Evolutionary conservation across 768 basidiomycete species (phyloP).

Genomic region (Trametopsis cervina): DNA sequence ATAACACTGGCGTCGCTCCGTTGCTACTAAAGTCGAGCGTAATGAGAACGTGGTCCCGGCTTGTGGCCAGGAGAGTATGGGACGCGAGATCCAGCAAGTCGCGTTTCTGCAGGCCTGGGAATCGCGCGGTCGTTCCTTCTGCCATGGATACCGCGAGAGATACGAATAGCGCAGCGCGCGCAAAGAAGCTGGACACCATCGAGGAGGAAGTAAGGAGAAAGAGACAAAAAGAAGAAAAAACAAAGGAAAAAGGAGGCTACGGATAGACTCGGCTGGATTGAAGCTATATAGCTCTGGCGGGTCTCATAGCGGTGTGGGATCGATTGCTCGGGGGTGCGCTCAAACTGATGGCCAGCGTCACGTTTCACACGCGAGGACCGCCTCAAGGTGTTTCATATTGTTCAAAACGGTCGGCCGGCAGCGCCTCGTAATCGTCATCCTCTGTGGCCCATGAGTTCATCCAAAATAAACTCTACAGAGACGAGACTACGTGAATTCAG

Average conservation of each 20-base stretch:
- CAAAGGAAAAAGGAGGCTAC: background rate
- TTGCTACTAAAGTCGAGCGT: slow-evolving; percentile 4
- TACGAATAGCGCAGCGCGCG: background rate
- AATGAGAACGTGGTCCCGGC: slow-evolving; percentile 2
- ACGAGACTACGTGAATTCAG: no score
- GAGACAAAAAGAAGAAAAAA: background rate
- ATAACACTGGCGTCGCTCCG: slow-evolving; percentile 4
- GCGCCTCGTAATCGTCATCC: no score
- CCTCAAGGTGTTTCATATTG: no score
- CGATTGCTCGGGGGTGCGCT: no score
- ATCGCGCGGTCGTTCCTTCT: background rate
- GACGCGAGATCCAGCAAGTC: background rate
- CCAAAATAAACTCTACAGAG: no score
- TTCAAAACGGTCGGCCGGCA: no score
- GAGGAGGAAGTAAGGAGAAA: background rate
- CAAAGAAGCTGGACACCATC: background rate
- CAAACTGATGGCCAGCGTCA: no score
- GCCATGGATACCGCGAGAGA: background rate
- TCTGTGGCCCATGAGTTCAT: no score
- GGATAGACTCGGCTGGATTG: background rate
- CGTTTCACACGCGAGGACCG: no score
- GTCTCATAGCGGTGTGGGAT: no score
- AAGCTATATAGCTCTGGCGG: slow-evolving; percentile 1
- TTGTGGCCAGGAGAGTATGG: slow-evolving; percentile 1
- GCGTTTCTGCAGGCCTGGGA: background rate